These are phyloP conservation scores for Backusella tarrabulga DNA, from an alignment of 192 early-diverging fungal genomes.

Conservation along the genomic window DNA sequence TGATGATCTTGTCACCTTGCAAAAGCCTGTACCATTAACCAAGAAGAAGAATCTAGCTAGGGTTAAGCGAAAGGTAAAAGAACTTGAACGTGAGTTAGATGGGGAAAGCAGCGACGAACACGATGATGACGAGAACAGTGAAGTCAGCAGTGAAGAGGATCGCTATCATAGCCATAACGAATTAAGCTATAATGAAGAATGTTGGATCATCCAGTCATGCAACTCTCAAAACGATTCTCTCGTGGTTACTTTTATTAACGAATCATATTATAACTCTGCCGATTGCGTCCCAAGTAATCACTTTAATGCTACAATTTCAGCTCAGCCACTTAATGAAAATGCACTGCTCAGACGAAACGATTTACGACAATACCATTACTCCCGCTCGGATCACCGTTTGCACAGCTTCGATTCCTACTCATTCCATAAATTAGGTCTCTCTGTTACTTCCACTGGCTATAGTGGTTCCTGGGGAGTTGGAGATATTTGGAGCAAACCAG, in stretches of 20 bases:
- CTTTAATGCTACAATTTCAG: not conserved
- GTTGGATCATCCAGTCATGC: not conserved
- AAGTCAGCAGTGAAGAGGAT: not conserved
- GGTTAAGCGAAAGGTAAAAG: not conserved
- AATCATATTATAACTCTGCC: not conserved
- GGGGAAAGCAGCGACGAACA: not conserved
- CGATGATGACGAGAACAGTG: not conserved
- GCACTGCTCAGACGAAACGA: not conserved
- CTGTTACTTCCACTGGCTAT: not conserved
- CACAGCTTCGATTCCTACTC: too few species aligned
- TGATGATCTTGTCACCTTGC: not conserved
- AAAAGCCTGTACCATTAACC: not conserved
- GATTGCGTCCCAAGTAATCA: not conserved
- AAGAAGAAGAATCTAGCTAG: not conserved
- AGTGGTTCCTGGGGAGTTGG: not conserved
- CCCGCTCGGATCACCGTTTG: accelerated
- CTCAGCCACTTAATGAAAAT: not conserved
- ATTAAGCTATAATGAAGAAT: not conserved
- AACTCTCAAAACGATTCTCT: not conserved
- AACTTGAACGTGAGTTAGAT: too few species aligned
- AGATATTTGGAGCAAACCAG: not conserved
- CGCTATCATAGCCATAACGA: not conserved
- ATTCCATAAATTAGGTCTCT: not conserved
- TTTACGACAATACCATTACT: not conserved
- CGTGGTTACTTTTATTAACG: not conserved